Conservation (phyloP, 1,284 basidiomycete genomes). For the Cryptococcus wingfieldii region DNA sequence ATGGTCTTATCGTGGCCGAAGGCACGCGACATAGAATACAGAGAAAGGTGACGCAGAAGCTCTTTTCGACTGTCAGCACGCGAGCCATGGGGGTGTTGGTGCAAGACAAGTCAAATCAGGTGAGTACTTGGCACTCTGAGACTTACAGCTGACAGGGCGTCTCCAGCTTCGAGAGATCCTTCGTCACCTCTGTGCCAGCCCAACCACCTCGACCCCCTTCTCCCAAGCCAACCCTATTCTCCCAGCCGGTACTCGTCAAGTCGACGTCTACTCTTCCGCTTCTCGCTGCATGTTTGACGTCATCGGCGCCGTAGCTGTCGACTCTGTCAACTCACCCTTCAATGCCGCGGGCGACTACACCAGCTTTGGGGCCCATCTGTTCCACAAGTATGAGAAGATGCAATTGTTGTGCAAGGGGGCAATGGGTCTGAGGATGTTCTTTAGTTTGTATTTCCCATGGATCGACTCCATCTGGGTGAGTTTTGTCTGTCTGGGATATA, state of each 20-base stretch:
- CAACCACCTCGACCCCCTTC: conserved; percentile 4
- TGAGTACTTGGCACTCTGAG: conserved; percentile 6
- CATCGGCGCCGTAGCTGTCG: conserved; percentile 23
- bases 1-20: conserved; percentile 26
- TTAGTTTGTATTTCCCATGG: conserved; percentile 15
- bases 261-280: conserved; percentile 21
- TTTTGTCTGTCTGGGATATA: neutral
- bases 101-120: conserved; percentile 21
- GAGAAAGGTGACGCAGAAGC: conserved; percentile 21
- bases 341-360: conserved; percentile 15
- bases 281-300: conserved; percentile 25
- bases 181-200: conserved; percentile 10
- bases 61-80: conserved; percentile 19
- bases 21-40: conserved; percentile 27
- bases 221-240: neutral
- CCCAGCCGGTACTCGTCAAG: conserved; percentile 6
- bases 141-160: neutral
- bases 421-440: conserved; percentile 9
- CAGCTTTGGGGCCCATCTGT: conserved; percentile 20
- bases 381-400: conserved; percentile 24
- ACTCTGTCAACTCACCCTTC: conserved; percentile 16
- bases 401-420: conserved; percentile 14
- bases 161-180: conserved; percentile 17
- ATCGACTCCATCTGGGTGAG: conserved; percentile 21
- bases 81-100: conserved; percentile 17